Conservation (phyloP, 2,329 filamentous ascomycete genomes). For the Purpureocillium takamizusanense region DNA sequence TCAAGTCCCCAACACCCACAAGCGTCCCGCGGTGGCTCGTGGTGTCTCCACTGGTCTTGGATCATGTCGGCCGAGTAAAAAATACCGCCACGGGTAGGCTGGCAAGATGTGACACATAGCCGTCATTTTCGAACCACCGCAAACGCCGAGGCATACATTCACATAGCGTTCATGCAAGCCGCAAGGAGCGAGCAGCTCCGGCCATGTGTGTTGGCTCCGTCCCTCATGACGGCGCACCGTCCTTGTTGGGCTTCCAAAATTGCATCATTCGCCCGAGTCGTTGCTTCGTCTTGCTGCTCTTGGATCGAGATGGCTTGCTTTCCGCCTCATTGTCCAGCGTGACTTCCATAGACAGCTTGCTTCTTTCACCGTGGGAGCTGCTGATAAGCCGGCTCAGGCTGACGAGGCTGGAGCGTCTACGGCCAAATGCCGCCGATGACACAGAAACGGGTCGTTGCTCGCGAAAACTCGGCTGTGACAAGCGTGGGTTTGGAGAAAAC, state of each 20-base stretch:
- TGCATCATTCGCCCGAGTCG: conserved; percentile 67
- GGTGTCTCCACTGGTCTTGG: background rate
- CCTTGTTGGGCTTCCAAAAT: conserved; percentile 63
- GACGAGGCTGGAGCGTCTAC: conserved; percentile 66
- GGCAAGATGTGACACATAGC: no score
- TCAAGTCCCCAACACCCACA: conserved; percentile 5
- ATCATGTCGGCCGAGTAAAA: no score
- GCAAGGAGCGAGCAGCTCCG: no score
- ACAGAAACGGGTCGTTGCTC: conserved; percentile 55
- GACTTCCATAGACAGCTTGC: conserved; percentile 65
- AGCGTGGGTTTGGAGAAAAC: conserved; percentile 33
- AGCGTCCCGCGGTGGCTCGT: background rate
- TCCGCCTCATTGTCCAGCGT: conserved; percentile 45
- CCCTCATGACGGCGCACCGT: conserved; percentile 17
- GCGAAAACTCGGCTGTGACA: conserved; percentile 37
- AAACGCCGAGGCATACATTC: no score
- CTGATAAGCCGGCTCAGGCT: conserved; percentile 70
- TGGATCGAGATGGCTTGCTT: conserved; percentile 41
- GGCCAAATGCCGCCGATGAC: conserved; percentile 53
- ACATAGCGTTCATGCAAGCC: no score
- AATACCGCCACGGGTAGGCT: no score
- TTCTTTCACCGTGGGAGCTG: conserved; percentile 64
- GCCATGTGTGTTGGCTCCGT: background rate
- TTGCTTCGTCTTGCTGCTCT: conserved; percentile 52
- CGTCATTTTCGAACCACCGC: no score